These are phyloP conservation scores for Rhizoclosmatium sp. DNA, from an alignment of 192 early-diverging fungal genomes.

Conservation along the genomic window DNA sequence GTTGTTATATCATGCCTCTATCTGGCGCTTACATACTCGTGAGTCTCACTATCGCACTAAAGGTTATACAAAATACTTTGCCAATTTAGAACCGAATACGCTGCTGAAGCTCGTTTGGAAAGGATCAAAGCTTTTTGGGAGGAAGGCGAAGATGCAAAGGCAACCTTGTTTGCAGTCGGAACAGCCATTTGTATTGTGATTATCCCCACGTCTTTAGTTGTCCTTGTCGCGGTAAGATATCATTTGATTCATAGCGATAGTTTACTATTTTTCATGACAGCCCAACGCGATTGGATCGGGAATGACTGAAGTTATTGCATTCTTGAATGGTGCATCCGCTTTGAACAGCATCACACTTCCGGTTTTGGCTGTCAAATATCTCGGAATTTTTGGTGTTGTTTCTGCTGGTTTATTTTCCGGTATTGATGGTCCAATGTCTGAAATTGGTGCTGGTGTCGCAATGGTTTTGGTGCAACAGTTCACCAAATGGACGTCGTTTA, in stretches of 20 bases:
- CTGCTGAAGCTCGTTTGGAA: constrained; percentile 41
- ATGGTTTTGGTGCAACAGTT: constrained; percentile 28
- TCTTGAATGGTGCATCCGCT: constrained; percentile 43
- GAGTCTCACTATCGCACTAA: too few relatives aligned
- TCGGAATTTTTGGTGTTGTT: constrained; percentile 38
- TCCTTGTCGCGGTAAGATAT: constrained; percentile 29
- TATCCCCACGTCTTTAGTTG: constrained; percentile 36
- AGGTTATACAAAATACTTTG: too few relatives aligned
- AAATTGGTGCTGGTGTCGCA: constrained; percentile 44
- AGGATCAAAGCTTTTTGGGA: constrained; percentile 28
- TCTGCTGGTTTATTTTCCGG: constrained; percentile 43
- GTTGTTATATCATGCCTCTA: constrained; percentile 34
- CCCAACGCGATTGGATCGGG: constrained; percentile 45
- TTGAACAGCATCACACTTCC: constrained; percentile 34
- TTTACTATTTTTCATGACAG: constrained; percentile 3
- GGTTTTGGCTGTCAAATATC: constrained; percentile 22
- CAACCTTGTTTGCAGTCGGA: constrained; percentile 43
- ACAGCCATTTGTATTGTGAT: constrained; percentile 35
- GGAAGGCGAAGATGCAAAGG: neutral
- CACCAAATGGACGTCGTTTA: constrained; percentile 1
- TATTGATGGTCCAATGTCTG: constrained; percentile 49
- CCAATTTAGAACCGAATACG: constrained; percentile 30
- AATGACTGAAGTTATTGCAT: constrained; percentile 50
- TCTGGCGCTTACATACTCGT: constrained; percentile 34
- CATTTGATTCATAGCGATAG: neutral